Evolutionary conservation across 1,284 basidiomycete genomes (phyloP).

Genomic region (Sphaerobolus stellatus): DNA sequence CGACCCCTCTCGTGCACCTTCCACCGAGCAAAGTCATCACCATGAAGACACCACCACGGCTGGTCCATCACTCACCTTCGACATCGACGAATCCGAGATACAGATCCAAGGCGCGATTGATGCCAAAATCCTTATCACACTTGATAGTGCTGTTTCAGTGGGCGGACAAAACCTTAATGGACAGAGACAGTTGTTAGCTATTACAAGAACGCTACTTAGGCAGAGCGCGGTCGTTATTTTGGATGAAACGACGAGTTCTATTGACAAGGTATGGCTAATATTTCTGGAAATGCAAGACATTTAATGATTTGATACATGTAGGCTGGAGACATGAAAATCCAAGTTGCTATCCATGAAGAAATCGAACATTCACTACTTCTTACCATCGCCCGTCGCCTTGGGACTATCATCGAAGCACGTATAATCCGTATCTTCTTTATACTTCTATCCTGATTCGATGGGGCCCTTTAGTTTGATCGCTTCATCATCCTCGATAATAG

Average conservation of each 20-base stretch:
- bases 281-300: conserved; percentile 14
- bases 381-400: conserved; percentile 69
- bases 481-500: conserved; percentile 83
- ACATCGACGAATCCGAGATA: too few relatives aligned
- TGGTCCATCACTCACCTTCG: conserved; percentile 29
- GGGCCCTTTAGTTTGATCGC: conserved; percentile 58
- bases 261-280: conserved; percentile 40
- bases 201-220: conserved; percentile 75
- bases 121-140: conserved; percentile 53
- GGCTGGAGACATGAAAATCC: conserved; percentile 75
- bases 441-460: conserved; percentile 24
- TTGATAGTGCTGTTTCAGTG: conserved; percentile 73
- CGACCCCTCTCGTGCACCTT: conserved; percentile 47
- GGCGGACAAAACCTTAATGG: conserved; percentile 86
- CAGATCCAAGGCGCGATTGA: conserved; percentile 41
- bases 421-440: conserved; percentile 1
- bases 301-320: conserved; percentile 38
- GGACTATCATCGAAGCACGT: conserved; percentile 59
- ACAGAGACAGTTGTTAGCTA: conserved; percentile 79
- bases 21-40: conserved; percentile 29
- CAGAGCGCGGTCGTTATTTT: conserved; percentile 77
- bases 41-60: conserved; percentile 35
- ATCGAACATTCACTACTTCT: conserved; percentile 63
- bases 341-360: conserved; percentile 77
- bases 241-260: conserved; percentile 81